A percentile compares a stretch with the other conserved stretches of the same genome.
These are phyloP conservation scores for Podospora pseudocomata DNA, from an alignment of 495 filamentous ascomycete genomes.

Conservation along the genomic window DNA sequence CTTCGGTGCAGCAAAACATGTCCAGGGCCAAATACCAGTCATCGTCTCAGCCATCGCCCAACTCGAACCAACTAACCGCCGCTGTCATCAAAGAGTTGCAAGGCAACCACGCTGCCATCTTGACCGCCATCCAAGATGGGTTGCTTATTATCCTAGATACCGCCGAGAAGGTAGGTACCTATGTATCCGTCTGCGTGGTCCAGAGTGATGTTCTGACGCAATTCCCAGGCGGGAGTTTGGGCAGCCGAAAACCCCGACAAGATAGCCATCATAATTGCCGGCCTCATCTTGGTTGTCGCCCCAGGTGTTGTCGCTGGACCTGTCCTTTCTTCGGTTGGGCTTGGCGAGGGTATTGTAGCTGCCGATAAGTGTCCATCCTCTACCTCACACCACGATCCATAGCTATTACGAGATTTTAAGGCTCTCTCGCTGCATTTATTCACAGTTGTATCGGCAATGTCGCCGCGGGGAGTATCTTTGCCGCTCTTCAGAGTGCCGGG, in stretches of 20 bases:
- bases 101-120: not conserved
- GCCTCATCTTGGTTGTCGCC: not conserved
- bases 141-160: not conserved
- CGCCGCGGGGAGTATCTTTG: constrained; percentile 14
- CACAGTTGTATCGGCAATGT: constrained; percentile 19
- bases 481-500: constrained; percentile 18
- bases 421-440: constrained; percentile 10
- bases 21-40: not conserved
- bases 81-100: not conserved
- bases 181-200: not conserved
- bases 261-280: not conserved
- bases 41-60: not conserved
- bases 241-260: not conserved
- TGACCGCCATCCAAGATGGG: not conserved
- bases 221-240: not conserved
- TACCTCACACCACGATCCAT: not conserved
- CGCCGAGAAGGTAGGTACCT: not conserved
- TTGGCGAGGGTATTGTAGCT: not conserved
- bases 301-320: not conserved
- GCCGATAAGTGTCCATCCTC: not conserved
- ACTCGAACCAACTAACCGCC: not conserved
- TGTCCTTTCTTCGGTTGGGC: not conserved
- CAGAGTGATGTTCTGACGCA: not conserved
- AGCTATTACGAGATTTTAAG: constrained; percentile 1
- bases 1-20: no score